Percentiles rank a stretch among this genome's conserved stretches.
Conservation (phyloP, 1,284 basidiomycete genomes). For the Melampsora larici-populina region DNA sequence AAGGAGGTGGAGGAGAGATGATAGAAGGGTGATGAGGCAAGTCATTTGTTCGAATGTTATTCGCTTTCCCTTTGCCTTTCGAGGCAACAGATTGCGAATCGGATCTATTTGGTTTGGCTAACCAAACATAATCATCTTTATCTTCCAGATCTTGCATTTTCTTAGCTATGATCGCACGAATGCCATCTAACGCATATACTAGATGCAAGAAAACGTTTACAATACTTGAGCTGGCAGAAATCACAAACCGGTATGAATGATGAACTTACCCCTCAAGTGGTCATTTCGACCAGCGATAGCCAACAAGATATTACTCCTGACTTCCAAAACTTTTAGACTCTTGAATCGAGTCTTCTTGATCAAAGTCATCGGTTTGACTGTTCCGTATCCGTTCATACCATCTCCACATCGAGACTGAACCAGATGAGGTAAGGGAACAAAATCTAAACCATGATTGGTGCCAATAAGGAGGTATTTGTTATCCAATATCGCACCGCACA, state of each 20-base stretch:
- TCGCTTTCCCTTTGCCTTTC: constrained; percentile 32
- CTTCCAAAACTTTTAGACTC: constrained; percentile 48
- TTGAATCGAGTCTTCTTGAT: constrained; percentile 51
- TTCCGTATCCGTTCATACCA: constrained; percentile 8
- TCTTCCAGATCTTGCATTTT: constrained; percentile 46
- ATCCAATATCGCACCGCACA: constrained; percentile 51
- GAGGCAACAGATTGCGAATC: neutral
- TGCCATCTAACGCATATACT: constrained; percentile 51
- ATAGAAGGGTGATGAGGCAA: constrained; percentile 21
- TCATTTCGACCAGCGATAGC: constrained; percentile 52
- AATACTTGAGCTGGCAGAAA: neutral
- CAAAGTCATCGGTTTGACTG: constrained; percentile 48
- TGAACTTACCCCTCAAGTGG: constrained; percentile 47
- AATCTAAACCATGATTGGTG: constrained; percentile 50
- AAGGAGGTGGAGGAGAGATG: constrained; percentile 26
- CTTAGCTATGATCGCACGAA: constrained; percentile 50
- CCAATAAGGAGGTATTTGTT: constrained; percentile 51
- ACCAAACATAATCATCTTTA: constrained; percentile 38
- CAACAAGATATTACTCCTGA: constrained; percentile 50
- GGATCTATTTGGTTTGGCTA: constrained; percentile 2
- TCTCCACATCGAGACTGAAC: constrained; percentile 18
- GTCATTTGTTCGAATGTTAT: constrained; percentile 2
- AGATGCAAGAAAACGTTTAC: neutral
- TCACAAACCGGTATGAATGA: neutral
- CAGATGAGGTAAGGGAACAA: constrained; percentile 47